A percentile compares a stretch with the other conserved stretches of the same genome.
These are phyloP conservation scores for Coemansia sp. DNA, from an alignment of 371 early-diverging fungal species.

Conservation along the genomic window DNA sequence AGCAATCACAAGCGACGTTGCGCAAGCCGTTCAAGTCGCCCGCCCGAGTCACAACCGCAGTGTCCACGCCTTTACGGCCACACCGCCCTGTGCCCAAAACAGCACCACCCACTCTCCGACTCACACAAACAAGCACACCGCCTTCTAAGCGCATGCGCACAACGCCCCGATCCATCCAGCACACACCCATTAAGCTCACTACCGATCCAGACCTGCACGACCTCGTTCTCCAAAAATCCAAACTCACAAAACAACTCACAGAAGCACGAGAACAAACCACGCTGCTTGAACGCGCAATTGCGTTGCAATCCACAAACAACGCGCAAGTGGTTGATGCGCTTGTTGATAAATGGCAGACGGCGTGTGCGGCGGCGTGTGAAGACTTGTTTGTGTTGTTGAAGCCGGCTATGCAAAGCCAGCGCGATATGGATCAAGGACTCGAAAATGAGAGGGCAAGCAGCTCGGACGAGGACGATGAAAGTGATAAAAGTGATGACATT, in stretches of 20 bases:
- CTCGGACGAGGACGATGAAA: background rate
- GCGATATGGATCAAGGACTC: constrained; percentile 10
- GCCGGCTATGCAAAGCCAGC: constrained; percentile 36
- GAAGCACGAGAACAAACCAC: constrained; percentile 16
- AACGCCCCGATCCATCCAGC: background rate
- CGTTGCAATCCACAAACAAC: constrained; percentile 25
- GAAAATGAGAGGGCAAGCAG: background rate
- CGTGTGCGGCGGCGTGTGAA: constrained; percentile 31
- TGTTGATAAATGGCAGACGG: constrained; percentile 35
- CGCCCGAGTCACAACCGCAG: constrained; percentile 3
- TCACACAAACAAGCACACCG: background rate
- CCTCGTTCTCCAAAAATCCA: constrained; percentile 20
- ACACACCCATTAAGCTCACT: background rate
- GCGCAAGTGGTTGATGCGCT: constrained; percentile 18
- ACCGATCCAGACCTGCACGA: background rate
- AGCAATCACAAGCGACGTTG: constrained; percentile 13
- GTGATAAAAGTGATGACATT: constrained; percentile 9
- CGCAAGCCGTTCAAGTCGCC: constrained; percentile 48
- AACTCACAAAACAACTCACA: constrained; percentile 15
- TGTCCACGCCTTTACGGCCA: constrained; percentile 4
- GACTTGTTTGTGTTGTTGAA: constrained; percentile 39
- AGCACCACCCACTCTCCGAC: no score
- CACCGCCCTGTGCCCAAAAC: no score
- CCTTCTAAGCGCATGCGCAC: constrained; percentile 9
- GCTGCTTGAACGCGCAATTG: constrained; percentile 25